Evolutionary conservation across 257 asterid species (phyloP), one percentile per base, ranked within the genome.

Genomic region (Plantago elongata): DNA sequence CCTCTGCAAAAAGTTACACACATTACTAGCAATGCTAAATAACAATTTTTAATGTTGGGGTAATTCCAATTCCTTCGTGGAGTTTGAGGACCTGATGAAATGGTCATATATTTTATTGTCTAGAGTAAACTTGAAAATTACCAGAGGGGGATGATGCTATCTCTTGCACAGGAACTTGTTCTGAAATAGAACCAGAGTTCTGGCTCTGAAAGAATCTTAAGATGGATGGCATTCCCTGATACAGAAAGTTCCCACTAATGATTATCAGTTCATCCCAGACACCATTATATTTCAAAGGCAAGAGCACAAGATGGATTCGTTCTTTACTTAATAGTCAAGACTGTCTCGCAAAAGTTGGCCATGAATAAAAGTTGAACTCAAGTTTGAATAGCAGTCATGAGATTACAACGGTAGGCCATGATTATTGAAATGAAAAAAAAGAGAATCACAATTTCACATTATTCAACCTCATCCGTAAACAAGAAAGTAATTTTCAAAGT

Each of bases 221-320:
- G 74, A 90, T 85, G 22, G 98, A 80, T 65, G 89, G 64, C 52
- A 71, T 77, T 72, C 82, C 88, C 96, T 90, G 83, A 63, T 57
- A 74, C 62, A 71, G 40, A 54, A 56, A 75, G 59, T 15, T 12
- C 68, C 51, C 51, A 34, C 57, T 56, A 29, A 56, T 51, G 29
- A 13, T 15, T 67, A 37, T 52, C 47, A 29, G 14, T 18, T 45
- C 64, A 61, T 38, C 29, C 60, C 48, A 42, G 44, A 42, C 46
- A 43, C 48, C 38, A 58, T 13, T 16, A 30, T 47, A 54, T 27
- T 51, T 29, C n/a, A 11, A 13, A 40, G 45, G 62, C 12, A n/a
- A 29, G 37, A 66, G 16, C 29, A 60, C 60, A 37, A 37, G 37
- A 57, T 15, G 15, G 17, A 34, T 43, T 17, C 61, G 58, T 22